Conservation (phyloP, 257 asterid genomes). For the Lithospermum erythrorhizon region DNA sequence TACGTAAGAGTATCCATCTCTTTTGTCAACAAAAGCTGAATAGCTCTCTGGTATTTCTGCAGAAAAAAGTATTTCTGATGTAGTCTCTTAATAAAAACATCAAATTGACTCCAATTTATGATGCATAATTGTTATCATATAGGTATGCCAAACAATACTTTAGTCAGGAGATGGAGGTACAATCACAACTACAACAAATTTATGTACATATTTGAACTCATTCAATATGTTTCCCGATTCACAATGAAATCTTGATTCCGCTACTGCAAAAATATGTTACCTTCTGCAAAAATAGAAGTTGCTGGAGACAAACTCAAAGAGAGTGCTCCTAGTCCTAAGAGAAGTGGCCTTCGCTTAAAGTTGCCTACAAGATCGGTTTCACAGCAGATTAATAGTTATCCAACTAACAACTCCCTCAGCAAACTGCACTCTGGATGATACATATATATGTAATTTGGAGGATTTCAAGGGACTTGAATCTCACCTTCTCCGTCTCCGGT, state of each 20-base stretch:
- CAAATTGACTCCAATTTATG: no score
- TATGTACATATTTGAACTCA: no score
- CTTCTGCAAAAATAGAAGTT: conserved; percentile 60
- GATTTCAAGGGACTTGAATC: neutral
- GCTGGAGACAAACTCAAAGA: conserved; percentile 29
- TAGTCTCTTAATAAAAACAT: no score
- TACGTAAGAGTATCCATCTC: conserved; percentile 74
- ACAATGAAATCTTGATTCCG: neutral
- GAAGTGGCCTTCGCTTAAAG: conserved; percentile 39
- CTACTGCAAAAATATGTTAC: conserved; percentile 16
- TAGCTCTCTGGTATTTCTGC: conserved; percentile 50
- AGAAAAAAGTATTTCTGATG: neutral
- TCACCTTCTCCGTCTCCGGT: conserved; percentile 33
- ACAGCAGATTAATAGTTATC: no score
- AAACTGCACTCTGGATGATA: no score
- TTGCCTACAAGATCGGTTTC: conserved; percentile 20
- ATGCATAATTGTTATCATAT: no score
- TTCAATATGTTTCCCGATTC: neutral
- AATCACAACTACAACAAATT: no score
- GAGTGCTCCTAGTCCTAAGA: conserved; percentile 52
- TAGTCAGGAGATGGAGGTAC: no score
- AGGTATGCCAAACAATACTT: no score
- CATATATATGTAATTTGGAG: no score
- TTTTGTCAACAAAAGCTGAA: conserved; percentile 50
- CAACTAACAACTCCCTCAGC: no score